Conservation (phyloP, 306 rosid species). For the Oemleria cerasiformis region DNA sequence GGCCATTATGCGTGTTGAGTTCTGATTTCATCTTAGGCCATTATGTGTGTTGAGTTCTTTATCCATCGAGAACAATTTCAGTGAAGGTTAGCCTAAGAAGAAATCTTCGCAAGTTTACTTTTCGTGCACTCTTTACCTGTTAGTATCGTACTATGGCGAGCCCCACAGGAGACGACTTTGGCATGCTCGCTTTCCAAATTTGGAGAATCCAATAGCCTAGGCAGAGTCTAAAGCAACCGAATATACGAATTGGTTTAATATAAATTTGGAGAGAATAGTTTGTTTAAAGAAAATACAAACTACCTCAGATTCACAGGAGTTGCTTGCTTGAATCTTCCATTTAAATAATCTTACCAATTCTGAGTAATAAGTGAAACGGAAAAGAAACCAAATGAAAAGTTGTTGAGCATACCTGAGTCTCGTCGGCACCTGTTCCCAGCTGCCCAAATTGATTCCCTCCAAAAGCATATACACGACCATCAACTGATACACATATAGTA, state of each 20-base stretch:
- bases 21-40: too few species aligned
- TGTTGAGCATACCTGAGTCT: slow-evolving; percentile 56
- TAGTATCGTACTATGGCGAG: slow-evolving; percentile 73
- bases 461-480: slow-evolving; percentile 63
- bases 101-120: too few species aligned
- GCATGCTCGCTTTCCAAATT: slow-evolving; percentile 54
- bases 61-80: too few species aligned
- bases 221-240: slow-evolving; percentile 48
- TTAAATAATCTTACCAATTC: too few species aligned
- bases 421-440: slow-evolving; percentile 74
- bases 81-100: too few species aligned
- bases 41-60: too few species aligned
- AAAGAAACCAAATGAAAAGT: background rate
- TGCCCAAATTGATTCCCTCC: slow-evolving; percentile 98
- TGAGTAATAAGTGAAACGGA: too few species aligned
- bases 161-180: slow-evolving; percentile 66
- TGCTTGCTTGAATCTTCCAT: too few species aligned
- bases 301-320: too few species aligned
- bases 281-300: too few species aligned
- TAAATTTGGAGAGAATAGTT: background rate
- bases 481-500: slow-evolving; percentile 62
- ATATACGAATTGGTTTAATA: background rate
- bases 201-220: slow-evolving; percentile 68
- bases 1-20: too few species aligned
- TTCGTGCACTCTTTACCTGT: slow-evolving; percentile 43